A percentile compares a stretch with the other conserved stretches of the same genome.
Conservation (phyloP, 345 rosid species). For the Schrenkiella parvula region DNA sequence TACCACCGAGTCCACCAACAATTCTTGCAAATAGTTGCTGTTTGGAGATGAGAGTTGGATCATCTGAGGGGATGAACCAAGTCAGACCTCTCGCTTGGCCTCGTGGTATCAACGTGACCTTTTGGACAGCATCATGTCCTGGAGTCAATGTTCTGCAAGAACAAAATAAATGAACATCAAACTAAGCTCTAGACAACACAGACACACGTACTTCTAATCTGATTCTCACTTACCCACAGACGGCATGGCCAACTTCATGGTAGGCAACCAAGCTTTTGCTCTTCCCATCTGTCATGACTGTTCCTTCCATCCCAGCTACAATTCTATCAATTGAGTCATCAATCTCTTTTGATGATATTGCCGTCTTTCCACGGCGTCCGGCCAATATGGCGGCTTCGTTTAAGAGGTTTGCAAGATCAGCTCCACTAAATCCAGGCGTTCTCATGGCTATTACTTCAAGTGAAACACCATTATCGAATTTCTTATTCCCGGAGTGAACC, state of each 20-base stretch:
- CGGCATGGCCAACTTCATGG: conserved; percentile 96
- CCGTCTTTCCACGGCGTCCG: conserved; percentile 85
- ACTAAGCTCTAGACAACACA: background rate
- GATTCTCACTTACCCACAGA: conserved; percentile 68
- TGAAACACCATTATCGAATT: conserved; percentile 81
- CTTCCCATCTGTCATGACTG: conserved; percentile 97
- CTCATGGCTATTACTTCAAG: conserved; percentile 92
- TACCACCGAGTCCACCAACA: conserved; percentile 74
- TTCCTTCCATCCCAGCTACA: conserved; percentile 98
- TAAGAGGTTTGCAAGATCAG: conserved; percentile 96
- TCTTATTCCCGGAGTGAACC: conserved; percentile 88
- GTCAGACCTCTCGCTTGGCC: conserved; percentile 86
- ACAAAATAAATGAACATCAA: background rate
- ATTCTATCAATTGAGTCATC: conserved; percentile 97
- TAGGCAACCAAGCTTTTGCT: conserved; percentile 94
- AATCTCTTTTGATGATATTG: conserved; percentile 81
- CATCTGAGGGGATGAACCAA: conserved; percentile 68
- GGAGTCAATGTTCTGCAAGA: conserved; percentile 56
- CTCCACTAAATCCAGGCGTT: conserved; percentile 97
- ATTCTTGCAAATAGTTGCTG: conserved; percentile 68
- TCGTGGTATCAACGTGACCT: conserved; percentile 62
- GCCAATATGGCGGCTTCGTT: conserved; percentile 96
- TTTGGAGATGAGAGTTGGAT: conserved; percentile 55
- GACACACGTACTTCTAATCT: background rate
- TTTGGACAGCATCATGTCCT: conserved; percentile 72